Percentiles rank a stretch among this genome's conserved stretches.
Evolutionary conservation across 441 rosid genomes (phyloP).

Genomic region (Sinapis alba): DNA sequence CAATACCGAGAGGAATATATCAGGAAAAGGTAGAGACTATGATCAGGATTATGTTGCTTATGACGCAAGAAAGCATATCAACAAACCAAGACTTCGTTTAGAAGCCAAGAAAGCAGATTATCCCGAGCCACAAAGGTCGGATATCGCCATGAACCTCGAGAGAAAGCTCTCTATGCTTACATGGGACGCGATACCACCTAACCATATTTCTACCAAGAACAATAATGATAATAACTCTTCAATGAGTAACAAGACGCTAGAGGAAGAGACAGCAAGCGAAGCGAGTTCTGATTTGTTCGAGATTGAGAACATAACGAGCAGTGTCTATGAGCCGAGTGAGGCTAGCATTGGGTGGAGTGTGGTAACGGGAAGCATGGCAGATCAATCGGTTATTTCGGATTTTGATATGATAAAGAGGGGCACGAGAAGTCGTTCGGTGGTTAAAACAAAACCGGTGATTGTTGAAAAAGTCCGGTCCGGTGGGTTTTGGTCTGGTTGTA

Average conservation of each 20-base stretch:
- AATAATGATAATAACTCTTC: conserved; percentile 43
- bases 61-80: conserved; percentile 47
- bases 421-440: conserved; percentile 15
- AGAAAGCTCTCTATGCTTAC: conserved; percentile 74
- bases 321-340: conserved; percentile 63
- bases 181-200: conserved; percentile 99
- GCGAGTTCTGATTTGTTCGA: conserved; percentile 92
- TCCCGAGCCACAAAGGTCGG: conserved; percentile 40
- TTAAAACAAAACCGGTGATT: conserved; percentile 30
- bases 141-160: conserved; percentile 62
- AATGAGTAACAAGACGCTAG: conserved; percentile 43
- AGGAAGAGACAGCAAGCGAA: conserved; percentile 69
- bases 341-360: conserved; percentile 86
- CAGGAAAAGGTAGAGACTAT: conserved; percentile 26
- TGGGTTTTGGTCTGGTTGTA: conserved; percentile 59
- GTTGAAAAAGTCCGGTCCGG: conserved; percentile 43
- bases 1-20: conserved; percentile 34
- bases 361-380: conserved; percentile 76
- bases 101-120: conserved; percentile 28
- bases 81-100: conserved; percentile 25
- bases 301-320: conserved; percentile 65
- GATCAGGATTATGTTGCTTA: conserved; percentile 31
- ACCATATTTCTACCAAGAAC: conserved; percentile 31
- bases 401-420: conserved; percentile 48
- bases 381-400: conserved; percentile 57